Percentiles rank a stretch among this genome's conserved stretches.
phyloP scores from a whole-genome alignment of 176 grass and related monocot genomes.

The Oryza coarctata region DNA sequence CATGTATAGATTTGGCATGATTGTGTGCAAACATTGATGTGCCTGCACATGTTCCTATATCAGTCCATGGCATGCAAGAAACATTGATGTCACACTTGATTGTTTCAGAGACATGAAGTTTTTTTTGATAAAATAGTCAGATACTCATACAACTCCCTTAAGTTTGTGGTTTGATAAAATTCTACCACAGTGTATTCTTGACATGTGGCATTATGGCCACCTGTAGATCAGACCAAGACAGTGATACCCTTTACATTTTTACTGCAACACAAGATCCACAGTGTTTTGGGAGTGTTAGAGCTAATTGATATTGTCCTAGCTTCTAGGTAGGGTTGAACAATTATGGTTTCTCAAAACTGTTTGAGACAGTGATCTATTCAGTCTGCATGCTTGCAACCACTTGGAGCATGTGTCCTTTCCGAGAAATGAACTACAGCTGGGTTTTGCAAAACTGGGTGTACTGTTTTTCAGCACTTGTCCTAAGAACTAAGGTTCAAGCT shows the following conservation, averaged over 20 bases:
- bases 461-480: background rate
- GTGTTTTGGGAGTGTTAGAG: background rate
- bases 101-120: constrained; percentile 7
- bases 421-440: background rate
- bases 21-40: constrained; percentile 21
- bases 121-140: background rate
- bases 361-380: background rate
- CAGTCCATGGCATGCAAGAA: constrained; percentile 5
- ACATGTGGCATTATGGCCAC: background rate
- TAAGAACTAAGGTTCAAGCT: background rate
- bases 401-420: background rate
- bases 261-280: background rate
- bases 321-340: background rate
- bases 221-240: background rate
- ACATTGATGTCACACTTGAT: background rate
- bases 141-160: background rate
- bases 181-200: background rate
- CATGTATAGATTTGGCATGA: background rate
- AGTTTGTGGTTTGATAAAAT: background rate
- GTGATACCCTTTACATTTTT: background rate
- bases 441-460: background rate
- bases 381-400: background rate
- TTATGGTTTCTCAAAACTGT: background rate
- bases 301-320: background rate
- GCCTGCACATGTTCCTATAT: background rate